Conservation (phyloP, 1,284 basidiomycete genomes). For the Rhodotorula sp. region DNA sequence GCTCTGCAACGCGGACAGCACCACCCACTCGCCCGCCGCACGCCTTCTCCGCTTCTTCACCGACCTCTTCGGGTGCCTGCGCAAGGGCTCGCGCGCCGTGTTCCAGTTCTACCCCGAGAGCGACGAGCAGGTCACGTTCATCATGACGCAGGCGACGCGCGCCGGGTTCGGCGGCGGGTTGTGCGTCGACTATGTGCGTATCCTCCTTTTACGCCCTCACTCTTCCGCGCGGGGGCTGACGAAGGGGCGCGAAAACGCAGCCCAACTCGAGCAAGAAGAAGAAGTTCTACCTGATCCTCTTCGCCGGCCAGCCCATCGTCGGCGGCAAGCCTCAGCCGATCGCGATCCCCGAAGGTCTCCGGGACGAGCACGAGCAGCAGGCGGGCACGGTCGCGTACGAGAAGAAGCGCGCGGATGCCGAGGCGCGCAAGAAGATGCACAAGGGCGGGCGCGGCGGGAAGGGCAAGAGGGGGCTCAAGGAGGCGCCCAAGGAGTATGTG, state of each 20-base stretch:
- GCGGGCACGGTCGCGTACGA: constrained; percentile 66
- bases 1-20: constrained; percentile 95
- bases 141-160: constrained; percentile 87
- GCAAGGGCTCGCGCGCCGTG: constrained; percentile 88
- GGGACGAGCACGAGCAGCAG: constrained; percentile 50
- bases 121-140: constrained; percentile 93
- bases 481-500: constrained; percentile 56
- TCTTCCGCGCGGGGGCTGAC: not conserved
- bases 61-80: constrained; percentile 86
- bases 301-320: constrained; percentile 62
- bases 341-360: constrained; percentile 43
- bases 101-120: constrained; percentile 95
- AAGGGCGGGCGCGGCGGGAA: constrained; percentile 19
- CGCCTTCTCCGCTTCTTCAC: constrained; percentile 94
- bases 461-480: constrained; percentile 14
- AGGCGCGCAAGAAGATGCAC: constrained; percentile 33
- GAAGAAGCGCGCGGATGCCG: constrained; percentile 54
- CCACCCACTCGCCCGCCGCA: constrained; percentile 87
- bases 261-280: constrained; percentile 85
- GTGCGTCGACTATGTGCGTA: constrained; percentile 79
- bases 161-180: constrained; percentile 97
- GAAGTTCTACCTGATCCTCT: constrained; percentile 87
- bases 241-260: not conserved
- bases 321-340: constrained; percentile 37
- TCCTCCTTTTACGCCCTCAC: not conserved